Conservation (phyloP, 2,329 filamentous ascomycete species). For the Alternaria solani region DNA sequence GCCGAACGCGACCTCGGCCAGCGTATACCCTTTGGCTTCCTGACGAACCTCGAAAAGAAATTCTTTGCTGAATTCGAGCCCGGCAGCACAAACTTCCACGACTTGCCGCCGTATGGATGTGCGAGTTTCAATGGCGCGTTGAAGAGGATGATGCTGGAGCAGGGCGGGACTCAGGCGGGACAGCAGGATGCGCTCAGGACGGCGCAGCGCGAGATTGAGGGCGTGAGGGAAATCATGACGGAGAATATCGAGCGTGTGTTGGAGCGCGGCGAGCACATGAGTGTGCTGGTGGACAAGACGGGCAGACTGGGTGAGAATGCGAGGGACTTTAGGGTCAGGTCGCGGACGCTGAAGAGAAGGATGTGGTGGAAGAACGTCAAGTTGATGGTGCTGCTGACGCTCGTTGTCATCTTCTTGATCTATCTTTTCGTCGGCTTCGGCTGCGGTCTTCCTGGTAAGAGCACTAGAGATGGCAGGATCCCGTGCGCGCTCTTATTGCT, state of each 20-base stretch:
- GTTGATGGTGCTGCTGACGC: conserved; percentile 79
- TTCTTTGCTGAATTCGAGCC: conserved; percentile 78
- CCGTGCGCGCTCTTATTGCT: background rate
- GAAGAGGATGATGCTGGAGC: conserved; percentile 80
- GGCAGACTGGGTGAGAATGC: conserved; percentile 88
- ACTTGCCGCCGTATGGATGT: conserved; percentile 87
- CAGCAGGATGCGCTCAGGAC: conserved; percentile 83
- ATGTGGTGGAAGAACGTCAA: conserved; percentile 99
- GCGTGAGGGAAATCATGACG: conserved; percentile 91
- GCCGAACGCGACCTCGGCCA: conserved; percentile 82
- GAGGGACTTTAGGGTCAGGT: conserved; percentile 87
- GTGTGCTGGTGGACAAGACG: conserved; percentile 95
- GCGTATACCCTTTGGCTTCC: conserved; percentile 90
- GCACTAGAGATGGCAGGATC: background rate
- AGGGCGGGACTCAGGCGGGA: conserved; percentile 75
- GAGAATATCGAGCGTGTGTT: conserved; percentile 91
- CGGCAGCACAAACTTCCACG: conserved; percentile 73
- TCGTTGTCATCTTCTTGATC: conserved; percentile 76
- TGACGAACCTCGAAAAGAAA: conserved; percentile 87
- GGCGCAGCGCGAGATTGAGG: conserved; percentile 89
- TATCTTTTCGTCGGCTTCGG: conserved; percentile 77
- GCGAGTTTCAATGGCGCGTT: conserved; percentile 85
- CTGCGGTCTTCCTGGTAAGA: conserved; percentile 69
- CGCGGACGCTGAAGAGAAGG: conserved; percentile 81
- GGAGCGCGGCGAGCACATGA: conserved; percentile 88